These are phyloP conservation scores for Leccinum disarticulatum DNA, from an alignment of 768 basidiomycete species.

Conservation along the genomic window DNA sequence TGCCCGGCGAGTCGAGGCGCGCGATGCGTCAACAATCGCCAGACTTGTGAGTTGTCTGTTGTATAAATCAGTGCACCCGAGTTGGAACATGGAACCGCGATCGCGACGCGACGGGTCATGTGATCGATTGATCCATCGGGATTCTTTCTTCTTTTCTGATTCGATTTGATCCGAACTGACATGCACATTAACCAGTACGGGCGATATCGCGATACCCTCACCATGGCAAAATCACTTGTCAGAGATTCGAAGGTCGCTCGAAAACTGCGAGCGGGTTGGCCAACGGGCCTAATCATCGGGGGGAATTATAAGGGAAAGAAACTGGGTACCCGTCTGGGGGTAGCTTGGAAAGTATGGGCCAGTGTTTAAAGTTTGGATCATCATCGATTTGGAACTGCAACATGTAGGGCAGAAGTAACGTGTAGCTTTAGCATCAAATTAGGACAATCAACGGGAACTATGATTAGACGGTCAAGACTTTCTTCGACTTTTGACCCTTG, in stretches of 20 bases:
- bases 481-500: conserved; percentile 11
- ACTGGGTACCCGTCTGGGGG: not conserved
- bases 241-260: conserved; percentile 34
- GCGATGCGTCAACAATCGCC: conserved; percentile 25
- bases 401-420: not conserved
- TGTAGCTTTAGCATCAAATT: conserved; percentile 25
- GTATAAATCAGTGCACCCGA: not conserved
- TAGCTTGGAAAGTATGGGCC: not conserved
- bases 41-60: conserved; percentile 22
- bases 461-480: conserved; percentile 6
- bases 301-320: not conserved
- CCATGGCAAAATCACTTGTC: conserved; percentile 31
- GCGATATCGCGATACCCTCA: conserved; percentile 25
- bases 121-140: not conserved
- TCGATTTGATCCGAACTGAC: conserved; percentile 7
- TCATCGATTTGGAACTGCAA: not conserved
- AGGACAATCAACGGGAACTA: conserved; percentile 6
- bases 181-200: conserved; percentile 10
- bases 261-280: conserved; percentile 17
- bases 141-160: not conserved
- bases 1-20: conserved; percentile 42
- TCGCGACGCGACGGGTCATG: not conserved
- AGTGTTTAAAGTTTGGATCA: not conserved
- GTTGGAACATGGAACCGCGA: not conserved
- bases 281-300: conserved; percentile 12